Evolutionary conservation across 2,329 filamentous ascomycete species (phyloP), one percentile per base, ranked within the genome.

Genomic region (Claviceps digitariae): DNA sequence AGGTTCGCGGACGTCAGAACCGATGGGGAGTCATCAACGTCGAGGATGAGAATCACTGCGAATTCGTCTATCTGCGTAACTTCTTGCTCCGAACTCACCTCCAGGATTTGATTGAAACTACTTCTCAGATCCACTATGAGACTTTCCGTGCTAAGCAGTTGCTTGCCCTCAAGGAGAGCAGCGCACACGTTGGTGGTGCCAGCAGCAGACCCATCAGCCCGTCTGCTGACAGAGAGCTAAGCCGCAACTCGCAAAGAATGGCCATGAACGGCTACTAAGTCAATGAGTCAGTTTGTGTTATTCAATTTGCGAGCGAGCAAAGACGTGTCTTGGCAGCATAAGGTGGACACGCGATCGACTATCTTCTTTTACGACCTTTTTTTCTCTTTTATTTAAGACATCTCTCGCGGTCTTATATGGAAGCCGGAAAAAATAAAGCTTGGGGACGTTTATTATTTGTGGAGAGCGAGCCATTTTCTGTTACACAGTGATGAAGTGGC

Each of bases 11-110:
- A 61, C 90, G 93, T 66, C 93, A 98, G 75, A 98, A 97, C 81
- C 84, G 93, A 72, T 98, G 93, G 93, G 93, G 93, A 63, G 87
- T 97, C 60, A 97, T 98, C 78, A 98, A 98, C 67, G 91, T 98
- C 63, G 93, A 98, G 76, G 91, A 98, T 63, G 93, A 98, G 79
- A 94, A 85, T 74, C 93, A 98, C 79, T 98, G 93, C 82, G 93
- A 98, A 81, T 98, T 98, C 67, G 86, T 97, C 67, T 96, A 95
- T 72, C 83, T 98, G 58, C 86, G 93, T 69, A 91, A 98, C 79
- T 98, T 98, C 82, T 82, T 98, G 59, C 95, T 94, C 64, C 89
- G 93, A 68, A 97, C 93, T 59, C 93, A 98, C 72, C 82, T 98
- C 54, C 93, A 98, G 78, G 93, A 98, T 67, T 82, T 98, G 61